These are phyloP conservation scores for Crassisporium funariophilum DNA, from an alignment of 768 basidiomycete species.

Conservation along the genomic window DNA sequence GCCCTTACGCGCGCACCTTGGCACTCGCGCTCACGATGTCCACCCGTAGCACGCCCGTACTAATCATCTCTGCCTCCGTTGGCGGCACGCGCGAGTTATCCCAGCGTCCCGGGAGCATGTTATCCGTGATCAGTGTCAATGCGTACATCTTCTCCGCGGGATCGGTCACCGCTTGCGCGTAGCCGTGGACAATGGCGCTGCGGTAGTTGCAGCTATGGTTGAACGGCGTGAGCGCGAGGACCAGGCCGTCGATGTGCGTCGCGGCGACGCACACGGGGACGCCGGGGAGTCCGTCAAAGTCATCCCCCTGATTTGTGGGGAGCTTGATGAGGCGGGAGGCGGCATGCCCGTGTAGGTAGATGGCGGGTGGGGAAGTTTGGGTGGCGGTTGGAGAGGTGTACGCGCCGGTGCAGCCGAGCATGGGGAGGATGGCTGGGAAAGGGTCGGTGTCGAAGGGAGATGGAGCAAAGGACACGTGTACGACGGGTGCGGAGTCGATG, in stretches of 20 bases:
- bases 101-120: conserved; percentile 25
- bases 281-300: conserved; percentile 16
- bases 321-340: conserved; percentile 24
- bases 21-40: conserved; percentile 31
- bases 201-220: conserved; percentile 31
- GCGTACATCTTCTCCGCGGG: conserved; percentile 27
- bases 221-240: conserved; percentile 31
- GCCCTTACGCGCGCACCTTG: conserved; percentile 23
- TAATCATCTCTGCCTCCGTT: conserved; percentile 24
- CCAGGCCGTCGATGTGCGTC: conserved; percentile 27
- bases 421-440: conserved; percentile 28
- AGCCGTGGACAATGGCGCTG: conserved; percentile 29
- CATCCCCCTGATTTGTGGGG: conserved; percentile 8
- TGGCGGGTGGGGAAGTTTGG: conserved; percentile 11
- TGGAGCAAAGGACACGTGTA: conserved; percentile 28
- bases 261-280: conserved; percentile 28
- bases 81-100: conserved; percentile 27
- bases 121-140: conserved; percentile 24
- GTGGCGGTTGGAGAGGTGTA: conserved; percentile 11
- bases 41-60: conserved; percentile 26
- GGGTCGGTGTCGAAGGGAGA: conserved; percentile 23
- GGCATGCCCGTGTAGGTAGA: conserved; percentile 28
- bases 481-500: conserved; percentile 24
- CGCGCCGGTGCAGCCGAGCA: conserved; percentile 26
- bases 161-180: conserved; percentile 19